Base-by-base conservation (phyloP, 495 filamentous ascomycete genomes). In the Aspergillus wentii region DNA sequence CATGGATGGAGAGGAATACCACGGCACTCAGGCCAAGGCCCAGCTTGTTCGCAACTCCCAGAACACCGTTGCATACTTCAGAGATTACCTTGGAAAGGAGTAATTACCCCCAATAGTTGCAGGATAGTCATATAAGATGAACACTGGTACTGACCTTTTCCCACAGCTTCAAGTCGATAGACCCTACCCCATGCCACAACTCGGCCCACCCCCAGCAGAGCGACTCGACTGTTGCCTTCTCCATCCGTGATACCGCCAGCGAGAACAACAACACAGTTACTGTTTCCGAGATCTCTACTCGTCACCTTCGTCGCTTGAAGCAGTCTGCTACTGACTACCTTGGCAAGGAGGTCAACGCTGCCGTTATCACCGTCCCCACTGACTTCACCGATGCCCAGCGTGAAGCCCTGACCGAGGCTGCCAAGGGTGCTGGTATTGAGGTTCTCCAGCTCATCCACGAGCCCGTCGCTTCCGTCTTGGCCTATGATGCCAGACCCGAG, bases 31-130 rank as follows among this genome's bases (percentile, higher is more conserved):
- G 68, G 92, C 92, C 44, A 97, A 96, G 73, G 72, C 74, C 29
- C 86, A 96, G 68, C 77, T 97, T 23, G 74, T 96, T 43, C 85
- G 94, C 48, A 96, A 98, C 62, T 75, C 85, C 37, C 72, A 77
- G 52, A 97, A 96, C 73, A 97, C 91, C 18, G 78, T 95, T 54
- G 87, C 86, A 53, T 95, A 86, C 72, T 98, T 95, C 74, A 80
- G 88, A 55, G 92, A 98, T 57, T 96, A 86, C 63, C 66, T 98
- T 20, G 92, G 92, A 47, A 86, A 95, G 77, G 81, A 92, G 83
- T 90, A 78, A 30, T 65, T 52, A 20, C 7, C 8, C 25, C 30
- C 10, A 19, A 28, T 30, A 8, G 11, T 40, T 8, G 1, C 15
- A 8, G 17, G 18, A 8, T 2, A 32, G 30, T 29, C 18, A 23